Evolutionary conservation across 75 land plant genomes (phyloP).

Genomic region (Larix kaempferi): DNA sequence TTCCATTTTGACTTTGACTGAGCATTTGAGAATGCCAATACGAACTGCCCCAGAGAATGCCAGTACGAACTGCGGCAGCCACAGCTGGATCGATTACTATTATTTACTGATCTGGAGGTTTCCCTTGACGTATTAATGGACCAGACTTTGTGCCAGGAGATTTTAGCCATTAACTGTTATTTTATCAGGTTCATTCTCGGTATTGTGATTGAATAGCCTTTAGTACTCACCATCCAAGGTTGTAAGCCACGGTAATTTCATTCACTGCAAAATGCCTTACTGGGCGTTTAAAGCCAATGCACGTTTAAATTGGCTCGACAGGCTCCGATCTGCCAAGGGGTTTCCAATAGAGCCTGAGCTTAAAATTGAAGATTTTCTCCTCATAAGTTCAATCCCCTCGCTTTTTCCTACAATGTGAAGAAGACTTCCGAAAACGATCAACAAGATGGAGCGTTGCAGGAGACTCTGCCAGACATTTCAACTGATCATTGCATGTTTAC

Average conservation of each 20-base stretch:
- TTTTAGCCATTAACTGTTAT: neutral
- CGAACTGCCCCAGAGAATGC: too few species aligned
- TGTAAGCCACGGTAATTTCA: too few species aligned
- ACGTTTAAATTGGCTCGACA: conserved; percentile 40
- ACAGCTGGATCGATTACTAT: neutral
- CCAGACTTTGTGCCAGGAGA: neutral
- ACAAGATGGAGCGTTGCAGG: neutral
- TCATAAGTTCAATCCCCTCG: conserved; percentile 7
- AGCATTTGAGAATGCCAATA: too few species aligned
- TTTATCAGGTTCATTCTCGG: neutral
- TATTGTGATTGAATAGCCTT: too few species aligned
- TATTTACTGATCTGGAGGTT: neutral
- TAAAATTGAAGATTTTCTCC: conserved; percentile 26
- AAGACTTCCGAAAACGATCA: neutral
- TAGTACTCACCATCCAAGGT: too few species aligned
- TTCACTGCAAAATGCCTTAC: too few species aligned
- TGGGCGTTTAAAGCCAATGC: conserved; percentile 21
- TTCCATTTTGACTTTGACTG: too few species aligned
- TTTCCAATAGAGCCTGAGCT: conserved; percentile 22
- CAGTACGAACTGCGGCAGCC: neutral
- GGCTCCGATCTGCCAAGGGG: conserved; percentile 43
- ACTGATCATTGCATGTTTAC: neutral
- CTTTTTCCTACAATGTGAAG: neutral
- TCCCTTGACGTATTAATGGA: neutral
- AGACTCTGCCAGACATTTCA: neutral